Base-by-base conservation (phyloP, 2,329 filamentous ascomycete species). In the Decorospora gaudefroyi region DNA sequence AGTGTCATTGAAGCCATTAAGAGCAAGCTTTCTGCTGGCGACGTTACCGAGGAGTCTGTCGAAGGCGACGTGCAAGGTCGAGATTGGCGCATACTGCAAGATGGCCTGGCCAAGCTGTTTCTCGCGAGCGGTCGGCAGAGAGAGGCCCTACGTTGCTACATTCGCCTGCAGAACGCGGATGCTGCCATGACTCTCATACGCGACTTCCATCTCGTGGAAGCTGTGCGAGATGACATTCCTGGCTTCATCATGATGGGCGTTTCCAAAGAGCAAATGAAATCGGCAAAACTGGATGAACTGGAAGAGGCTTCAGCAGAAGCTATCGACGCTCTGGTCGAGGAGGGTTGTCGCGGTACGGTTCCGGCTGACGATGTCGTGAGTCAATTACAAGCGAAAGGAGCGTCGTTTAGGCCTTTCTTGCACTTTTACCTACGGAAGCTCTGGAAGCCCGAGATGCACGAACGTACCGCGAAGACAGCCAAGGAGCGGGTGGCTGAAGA, bases 361-460 rank as follows among this genome's bases (percentile, higher is more conserved):
- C 83, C 81, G 18, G 87, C 90, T 0, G 79, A 83, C 3, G 79
- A 84, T 2, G 91, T 99, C 2, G 85, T 96, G 2, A 74, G 78
- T 4, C 91, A 97, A 65, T 76, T 99, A 2, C 78, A 86, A 57
- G 76, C 78, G 13, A 55, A 51, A 32, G 52, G 52, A 12, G 74
- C 60, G 4, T 50, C 56, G 2, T 75, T 88, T 36, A 76, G 83
- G 36, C 76, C 89, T 0, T 96, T 95, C 64, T 79, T 95, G 0
- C 97, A 88, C 74, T 95, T 97, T 72, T 99, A 99, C 67, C 79
- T 99, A 16, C 85, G 87, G 9, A 84, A 86, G 0, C 76, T 99
- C 2, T 99, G 92, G 91, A 82, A 79, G 46, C 90, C 88, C 1
- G 82, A 89, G 46, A 82, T 81, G 7, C 79, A 85, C 51, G 63